These are phyloP conservation scores for Stachybotrys chartarum DNA, from an alignment of 2,329 filamentous ascomycete genomes.

Conservation along the genomic window DNA sequence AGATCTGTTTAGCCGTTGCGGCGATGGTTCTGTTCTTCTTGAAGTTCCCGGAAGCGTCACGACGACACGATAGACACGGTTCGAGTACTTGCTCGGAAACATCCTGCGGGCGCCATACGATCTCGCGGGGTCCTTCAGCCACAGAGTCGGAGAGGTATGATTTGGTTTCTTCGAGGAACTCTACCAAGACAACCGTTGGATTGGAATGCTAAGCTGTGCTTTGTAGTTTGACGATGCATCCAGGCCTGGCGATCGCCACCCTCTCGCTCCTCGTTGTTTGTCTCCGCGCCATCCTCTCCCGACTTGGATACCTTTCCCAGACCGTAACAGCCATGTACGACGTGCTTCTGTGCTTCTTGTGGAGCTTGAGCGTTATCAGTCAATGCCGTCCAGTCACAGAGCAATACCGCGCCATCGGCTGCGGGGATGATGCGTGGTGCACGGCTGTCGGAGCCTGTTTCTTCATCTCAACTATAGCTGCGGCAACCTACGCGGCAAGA, in stretches of 20 bases:
- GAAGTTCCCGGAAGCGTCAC: too few species aligned
- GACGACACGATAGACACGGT: too few species aligned
- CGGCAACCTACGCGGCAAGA: slow-evolving; percentile 9
- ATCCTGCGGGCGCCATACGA: too few species aligned
- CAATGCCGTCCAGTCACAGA: neutral
- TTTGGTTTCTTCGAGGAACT: neutral
- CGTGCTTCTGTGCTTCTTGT: slow-evolving; percentile 15
- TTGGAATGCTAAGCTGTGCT: neutral
- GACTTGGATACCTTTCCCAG: slow-evolving; percentile 13
- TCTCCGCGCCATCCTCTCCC: slow-evolving; percentile 13
- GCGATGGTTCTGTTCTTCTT: too few species aligned
- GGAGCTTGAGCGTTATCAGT: slow-evolving; percentile 12
- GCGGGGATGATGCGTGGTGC: slow-evolving; percentile 1
- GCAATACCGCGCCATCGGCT: neutral
- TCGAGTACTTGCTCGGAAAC: too few species aligned
- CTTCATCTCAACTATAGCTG: slow-evolving; percentile 10
- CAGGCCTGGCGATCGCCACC: slow-evolving; percentile 16
- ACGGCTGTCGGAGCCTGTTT: neutral
- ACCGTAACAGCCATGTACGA: slow-evolving; percentile 20
- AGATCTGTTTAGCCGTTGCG: too few species aligned
- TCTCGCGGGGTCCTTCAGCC: too few species aligned
- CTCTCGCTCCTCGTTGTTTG: slow-evolving; percentile 18
- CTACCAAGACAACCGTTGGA: neutral
- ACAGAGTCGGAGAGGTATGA: neutral
- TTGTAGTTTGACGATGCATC: neutral